Base-by-base conservation (phyloP, 306 rosid genomes). In the Lotus japonicus region DNA sequence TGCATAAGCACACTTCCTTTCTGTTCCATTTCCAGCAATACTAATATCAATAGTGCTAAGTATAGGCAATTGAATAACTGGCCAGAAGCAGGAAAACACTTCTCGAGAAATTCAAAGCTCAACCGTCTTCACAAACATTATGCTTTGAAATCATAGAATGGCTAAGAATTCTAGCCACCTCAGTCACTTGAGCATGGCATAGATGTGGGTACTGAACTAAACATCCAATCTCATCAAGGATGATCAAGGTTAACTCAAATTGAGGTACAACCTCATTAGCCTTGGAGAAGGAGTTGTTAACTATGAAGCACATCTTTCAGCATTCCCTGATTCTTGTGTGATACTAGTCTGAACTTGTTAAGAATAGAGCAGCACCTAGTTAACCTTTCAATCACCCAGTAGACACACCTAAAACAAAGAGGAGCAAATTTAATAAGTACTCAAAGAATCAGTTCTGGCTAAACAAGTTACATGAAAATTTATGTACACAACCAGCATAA, bases 251-350 rank as follows among this genome's bases (percentile, higher is more conserved):
- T 76, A 80, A 77, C 79, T 79, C 78, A 55, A 16, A 65, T 21
- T 51, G 75, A 83, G 75, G 76, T 45, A 66, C 51, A 43, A 54
- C 58, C 74, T 68, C 80, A 45, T 77, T 72, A 72, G 65, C 66
- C 58, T 76, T 74, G 18, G 63, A 62, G 58, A 84, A 58, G 58
- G 83, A 81, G 48, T 41, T 76, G 72, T 80, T 67, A 33, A 79
- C 85, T 57, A 61, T 52, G 68, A 94, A 76, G 84, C 96, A 86
- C 98, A 94, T 94, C 88, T 90, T 92, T 82, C 98, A 79, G 97
- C 98, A 94, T 94, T 90, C 97, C 97, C 95, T 63, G 61, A 56
- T 43, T 18, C 75, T 80, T 77, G 76, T 57, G 72, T 66, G 72
- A 66, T 66, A 62, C 87, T 52, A 72, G 33, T 50, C 49, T 11